phyloP scores from a whole-genome alignment of 1,284 basidiomycete species.

The Taiwanofungus camphoratus region DNA sequence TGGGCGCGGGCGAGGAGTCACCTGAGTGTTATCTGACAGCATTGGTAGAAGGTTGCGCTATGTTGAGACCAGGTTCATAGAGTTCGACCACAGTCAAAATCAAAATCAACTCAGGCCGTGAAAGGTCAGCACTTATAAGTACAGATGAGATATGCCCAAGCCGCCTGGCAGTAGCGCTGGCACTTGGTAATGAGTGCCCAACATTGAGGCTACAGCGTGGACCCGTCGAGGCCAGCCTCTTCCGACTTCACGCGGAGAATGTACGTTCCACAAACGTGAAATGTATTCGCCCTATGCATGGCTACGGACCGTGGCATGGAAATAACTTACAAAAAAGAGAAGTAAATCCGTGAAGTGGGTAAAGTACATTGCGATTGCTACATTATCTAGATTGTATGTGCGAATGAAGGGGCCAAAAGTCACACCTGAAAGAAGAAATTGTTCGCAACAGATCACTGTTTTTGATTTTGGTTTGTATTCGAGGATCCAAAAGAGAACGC shows the following conservation, averaged over 20 bases:
- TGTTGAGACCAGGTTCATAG: not conserved
- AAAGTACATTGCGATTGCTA: constrained; percentile 2
- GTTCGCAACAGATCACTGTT: constrained; percentile 14
- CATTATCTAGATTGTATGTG: constrained; percentile 8
- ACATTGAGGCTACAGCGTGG: no score
- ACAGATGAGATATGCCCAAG: no score
- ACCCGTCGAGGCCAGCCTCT: no score
- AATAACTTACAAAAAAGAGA: no score
- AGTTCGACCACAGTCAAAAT: not conserved
- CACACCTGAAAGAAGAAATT: constrained; percentile 1
- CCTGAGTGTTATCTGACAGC: constrained; percentile 39
- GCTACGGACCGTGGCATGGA: no score
- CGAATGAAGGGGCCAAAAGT: not conserved
- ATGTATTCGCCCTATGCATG: no score
- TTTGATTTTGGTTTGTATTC: constrained; percentile 17
- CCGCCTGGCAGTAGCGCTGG: no score
- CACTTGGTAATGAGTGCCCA: no score
- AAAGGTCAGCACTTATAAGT: no score
- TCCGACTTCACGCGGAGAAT: no score
- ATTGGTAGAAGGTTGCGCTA: constrained; percentile 24
- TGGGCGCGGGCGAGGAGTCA: constrained; percentile 50
- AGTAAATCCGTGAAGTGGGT: no score
- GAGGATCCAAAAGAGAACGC: constrained; percentile 29
- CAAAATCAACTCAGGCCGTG: not conserved
- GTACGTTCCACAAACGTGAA: no score